Conservation (phyloP, 768 basidiomycete genomes). For the Rhizopogon sp. region DNA sequence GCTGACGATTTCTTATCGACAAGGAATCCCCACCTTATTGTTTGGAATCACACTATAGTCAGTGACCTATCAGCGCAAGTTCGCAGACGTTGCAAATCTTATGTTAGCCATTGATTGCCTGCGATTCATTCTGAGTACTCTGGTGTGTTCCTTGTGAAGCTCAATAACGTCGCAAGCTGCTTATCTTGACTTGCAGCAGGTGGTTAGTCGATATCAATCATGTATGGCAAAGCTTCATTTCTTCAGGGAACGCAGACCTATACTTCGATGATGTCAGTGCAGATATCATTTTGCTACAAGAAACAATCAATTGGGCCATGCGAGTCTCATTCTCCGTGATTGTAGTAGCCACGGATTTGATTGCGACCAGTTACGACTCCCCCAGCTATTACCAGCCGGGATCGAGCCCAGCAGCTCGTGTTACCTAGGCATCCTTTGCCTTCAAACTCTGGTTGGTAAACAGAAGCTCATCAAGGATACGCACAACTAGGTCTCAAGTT, state of each 20-base stretch:
- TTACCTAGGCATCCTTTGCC: not conserved
- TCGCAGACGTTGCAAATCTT: not conserved
- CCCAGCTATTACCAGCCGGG: not conserved
- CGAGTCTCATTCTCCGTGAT: conserved; percentile 4
- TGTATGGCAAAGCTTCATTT: not conserved
- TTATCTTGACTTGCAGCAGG: not conserved
- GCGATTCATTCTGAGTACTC: conserved; percentile 1
- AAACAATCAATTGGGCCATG: conserved; percentile 7
- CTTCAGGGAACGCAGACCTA: not conserved
- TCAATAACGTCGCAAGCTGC: not conserved
- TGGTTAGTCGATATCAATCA: conserved; percentile 1
- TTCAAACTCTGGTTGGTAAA: not conserved
- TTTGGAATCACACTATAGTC: conserved; percentile 2
- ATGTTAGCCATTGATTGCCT: not conserved
- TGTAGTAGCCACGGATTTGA: conserved; percentile 7
- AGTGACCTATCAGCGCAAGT: not conserved
- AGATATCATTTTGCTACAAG: conserved; percentile 1
- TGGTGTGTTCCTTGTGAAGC: not conserved
- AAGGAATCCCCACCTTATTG: conserved; percentile 2
- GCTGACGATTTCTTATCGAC: not conserved
- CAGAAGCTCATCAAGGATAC: not conserved
- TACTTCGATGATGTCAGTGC: not conserved
- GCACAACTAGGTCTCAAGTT: not conserved
- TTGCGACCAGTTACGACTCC: conserved; percentile 2
- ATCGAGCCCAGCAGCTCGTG: not conserved